Base-by-base conservation (phyloP, 1,284 basidiomycete genomes). In the Cryptococcus wingfieldii region DNA sequence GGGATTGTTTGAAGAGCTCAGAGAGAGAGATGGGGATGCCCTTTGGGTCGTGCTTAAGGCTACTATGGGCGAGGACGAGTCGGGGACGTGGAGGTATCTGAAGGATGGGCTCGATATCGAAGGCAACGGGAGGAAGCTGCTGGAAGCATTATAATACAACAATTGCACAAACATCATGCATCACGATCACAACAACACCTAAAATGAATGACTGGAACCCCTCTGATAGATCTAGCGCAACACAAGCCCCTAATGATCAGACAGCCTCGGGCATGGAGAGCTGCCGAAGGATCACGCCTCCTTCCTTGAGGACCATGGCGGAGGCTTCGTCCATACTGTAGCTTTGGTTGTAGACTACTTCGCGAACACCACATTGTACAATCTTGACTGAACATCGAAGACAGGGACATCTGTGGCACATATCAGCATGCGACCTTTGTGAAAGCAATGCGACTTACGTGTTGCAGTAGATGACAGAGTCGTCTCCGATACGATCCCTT, bases 381-480 rank as follows among this genome's bases (percentile, higher is more conserved):
- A 98, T 98, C 75, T 98, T 98, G 73, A 98, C 87, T 0, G 93
- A 92, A 72, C 96, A 98, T 61, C 86, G 86, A 9, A 98, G 80
- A 74, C 96, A 99, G 0, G 96, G 96, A 69, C 96, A 98, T n/a
- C 93, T 96, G 65, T 34, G 14, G 23, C 27, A 9, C 9, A 6
- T 34, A 5, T 46, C 27, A 46, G 10, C 25, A 46, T 25, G 27
- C 3, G 23, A 25, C 18, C 13, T 45, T 37, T n/a, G 12, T 14
- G n/a, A 44, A 25, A 19, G 34, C n/a, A 38, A n/a, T 39, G 14
- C 8, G 19, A 71, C 80, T 66, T 51, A 83, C 77, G 84, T 85
- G 59, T 85, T 84, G 77, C 95, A 98, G 75, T 98, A 99, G 23
- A 99, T 76, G 9, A 90, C 88, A 0, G 89, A 85, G 64, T 89